Percentiles rank a stretch among this genome's conserved stretches.
Conservation (phyloP, 2,329 filamentous ascomycete species). For the Leptoxyphium fumago region DNA sequence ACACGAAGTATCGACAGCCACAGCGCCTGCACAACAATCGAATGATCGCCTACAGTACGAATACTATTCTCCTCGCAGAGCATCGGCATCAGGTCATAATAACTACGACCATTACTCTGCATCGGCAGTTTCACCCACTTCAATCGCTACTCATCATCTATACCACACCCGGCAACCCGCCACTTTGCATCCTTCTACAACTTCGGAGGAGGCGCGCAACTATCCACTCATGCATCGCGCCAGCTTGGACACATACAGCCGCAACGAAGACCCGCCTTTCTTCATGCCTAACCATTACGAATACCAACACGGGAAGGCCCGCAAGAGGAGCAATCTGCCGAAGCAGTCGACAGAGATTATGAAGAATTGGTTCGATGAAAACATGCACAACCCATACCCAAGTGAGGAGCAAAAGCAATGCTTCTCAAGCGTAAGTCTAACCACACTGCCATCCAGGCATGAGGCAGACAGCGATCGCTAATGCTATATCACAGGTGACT, state of each 20-base stretch:
- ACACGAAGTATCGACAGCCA: neutral
- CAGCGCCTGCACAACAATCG: neutral
- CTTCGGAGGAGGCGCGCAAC: conserved; percentile 6
- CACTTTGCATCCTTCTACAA: conserved; percentile 4
- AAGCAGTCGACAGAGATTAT: conserved; percentile 26
- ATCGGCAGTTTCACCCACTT: conserved; percentile 7
- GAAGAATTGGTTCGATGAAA: conserved; percentile 26
- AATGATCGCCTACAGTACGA: neutral
- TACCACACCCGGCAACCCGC: conserved; percentile 6
- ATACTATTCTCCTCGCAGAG: neutral
- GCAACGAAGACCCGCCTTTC: conserved; percentile 9
- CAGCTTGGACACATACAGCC: conserved; percentile 9
- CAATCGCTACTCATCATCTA: conserved; percentile 2
- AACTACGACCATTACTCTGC: neutral
- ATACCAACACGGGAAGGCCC: conserved; percentile 21
- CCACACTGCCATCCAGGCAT: too few species aligned
- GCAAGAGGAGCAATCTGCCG: conserved; percentile 23
- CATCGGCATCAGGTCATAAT: neutral
- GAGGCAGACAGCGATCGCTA: neutral
- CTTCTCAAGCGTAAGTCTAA: conserved; percentile 18
- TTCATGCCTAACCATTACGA: conserved; percentile 23
- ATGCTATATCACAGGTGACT: conserved; percentile 11
- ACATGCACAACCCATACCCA: conserved; percentile 24
- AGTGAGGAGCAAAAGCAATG: conserved; percentile 24
- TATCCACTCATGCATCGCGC: conserved; percentile 4